A percentile compares a stretch with the other conserved stretches of the same genome.
Evolutionary conservation across 2,329 filamentous ascomycete species (phyloP).

Genomic region (Cryoendolithus antarcticus): DNA sequence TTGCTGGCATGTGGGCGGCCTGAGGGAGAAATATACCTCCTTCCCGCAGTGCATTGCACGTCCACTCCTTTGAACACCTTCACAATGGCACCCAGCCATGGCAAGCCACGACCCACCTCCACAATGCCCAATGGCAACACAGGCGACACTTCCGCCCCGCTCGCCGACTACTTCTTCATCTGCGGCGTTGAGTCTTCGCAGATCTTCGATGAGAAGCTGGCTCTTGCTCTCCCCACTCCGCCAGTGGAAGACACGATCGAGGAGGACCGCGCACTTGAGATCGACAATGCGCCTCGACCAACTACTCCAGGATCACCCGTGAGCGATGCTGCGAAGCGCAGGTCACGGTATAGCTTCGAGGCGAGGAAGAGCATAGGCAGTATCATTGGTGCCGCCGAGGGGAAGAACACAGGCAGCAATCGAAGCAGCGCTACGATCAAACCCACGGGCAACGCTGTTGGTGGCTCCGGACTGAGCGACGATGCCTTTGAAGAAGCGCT

Average conservation of each 20-base stretch:
- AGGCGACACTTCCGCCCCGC: slow-evolving; percentile 35
- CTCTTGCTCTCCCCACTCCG: slow-evolving; percentile 7
- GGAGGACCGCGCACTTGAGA: slow-evolving; percentile 47
- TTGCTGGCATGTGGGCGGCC: too few species aligned
- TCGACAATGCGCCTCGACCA: slow-evolving; percentile 34
- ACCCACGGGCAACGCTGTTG: slow-evolving; percentile 25
- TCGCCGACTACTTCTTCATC: slow-evolving; percentile 58
- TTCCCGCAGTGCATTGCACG: slow-evolving; percentile 4
- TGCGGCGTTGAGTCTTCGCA: slow-evolving; percentile 40
- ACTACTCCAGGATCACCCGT: slow-evolving; percentile 32
- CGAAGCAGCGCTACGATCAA: slow-evolving; percentile 54
- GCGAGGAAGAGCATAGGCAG: slow-evolving; percentile 40
- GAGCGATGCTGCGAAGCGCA: slow-evolving; percentile 24
- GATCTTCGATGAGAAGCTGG: slow-evolving; percentile 34
- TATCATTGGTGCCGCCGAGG: slow-evolving; percentile 31
- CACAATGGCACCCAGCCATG: slow-evolving; percentile 3
- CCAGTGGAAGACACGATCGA: slow-evolving; percentile 46
- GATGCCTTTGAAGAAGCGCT: slow-evolving; percentile 91
- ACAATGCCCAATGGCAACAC: slow-evolving; percentile 3
- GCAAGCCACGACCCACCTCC: slow-evolving; percentile 1
- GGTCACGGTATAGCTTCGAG: slow-evolving; percentile 34
- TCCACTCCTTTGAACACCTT: neutral
- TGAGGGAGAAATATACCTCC: too few species aligned
- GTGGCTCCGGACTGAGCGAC: slow-evolving; percentile 43
- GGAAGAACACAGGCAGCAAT: slow-evolving; percentile 44